phyloP scores from a whole-genome alignment of 768 basidiomycete species.

The Suillus lakei region DNA sequence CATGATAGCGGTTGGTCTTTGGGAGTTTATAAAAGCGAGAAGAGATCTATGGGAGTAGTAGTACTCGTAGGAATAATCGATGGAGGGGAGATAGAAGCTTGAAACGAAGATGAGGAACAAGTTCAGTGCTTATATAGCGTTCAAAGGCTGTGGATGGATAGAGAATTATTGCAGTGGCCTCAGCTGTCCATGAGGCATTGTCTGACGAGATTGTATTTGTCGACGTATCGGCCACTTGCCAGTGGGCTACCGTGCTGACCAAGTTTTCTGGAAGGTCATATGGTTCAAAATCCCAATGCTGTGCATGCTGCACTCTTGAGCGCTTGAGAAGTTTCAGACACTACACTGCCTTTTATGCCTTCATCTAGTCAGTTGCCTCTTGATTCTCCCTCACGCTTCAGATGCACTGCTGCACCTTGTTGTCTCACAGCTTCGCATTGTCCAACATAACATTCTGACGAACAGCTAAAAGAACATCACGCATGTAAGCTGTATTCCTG shows the following conservation, averaged over 20 bases:
- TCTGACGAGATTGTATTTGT: no score
- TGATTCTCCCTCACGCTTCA: no score
- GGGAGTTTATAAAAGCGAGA: background rate
- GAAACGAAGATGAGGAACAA: background rate
- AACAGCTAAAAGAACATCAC: background rate
- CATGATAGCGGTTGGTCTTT: slow-evolving; percentile 13
- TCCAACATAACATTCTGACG: background rate
- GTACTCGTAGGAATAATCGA: background rate
- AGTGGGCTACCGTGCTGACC: no score
- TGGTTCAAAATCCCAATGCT: no score
- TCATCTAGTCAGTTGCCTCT: no score
- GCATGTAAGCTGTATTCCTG: background rate
- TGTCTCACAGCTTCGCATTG: background rate
- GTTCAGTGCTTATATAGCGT: background rate
- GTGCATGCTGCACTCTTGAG: no score
- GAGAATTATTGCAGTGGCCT: background rate
- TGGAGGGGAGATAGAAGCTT: background rate
- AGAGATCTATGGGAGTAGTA: background rate
- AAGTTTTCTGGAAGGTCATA: no score
- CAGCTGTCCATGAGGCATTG: no score
- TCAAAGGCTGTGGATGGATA: background rate
- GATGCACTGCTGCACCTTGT: background rate
- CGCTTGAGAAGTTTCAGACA: no score
- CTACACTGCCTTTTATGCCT: no score
- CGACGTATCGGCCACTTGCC: no score